Conservation (phyloP, 2,329 filamentous ascomycete species). For the Lasiodiplodia hormozganensis region DNA sequence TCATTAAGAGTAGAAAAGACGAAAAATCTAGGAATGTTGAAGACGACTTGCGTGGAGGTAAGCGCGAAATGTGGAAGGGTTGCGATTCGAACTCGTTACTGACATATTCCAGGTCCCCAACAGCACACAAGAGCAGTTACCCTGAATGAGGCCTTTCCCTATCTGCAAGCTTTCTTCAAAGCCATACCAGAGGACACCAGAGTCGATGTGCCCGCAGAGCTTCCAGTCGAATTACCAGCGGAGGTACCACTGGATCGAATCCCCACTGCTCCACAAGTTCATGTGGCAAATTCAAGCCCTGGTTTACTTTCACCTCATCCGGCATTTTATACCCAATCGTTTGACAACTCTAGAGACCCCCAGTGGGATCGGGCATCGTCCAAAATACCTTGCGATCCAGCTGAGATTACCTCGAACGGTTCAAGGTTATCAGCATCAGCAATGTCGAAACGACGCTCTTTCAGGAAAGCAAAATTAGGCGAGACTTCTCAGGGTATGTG, state of each 20-base stretch:
- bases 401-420: not conserved
- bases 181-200: not conserved
- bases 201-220: not conserved
- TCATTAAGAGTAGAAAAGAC: not conserved
- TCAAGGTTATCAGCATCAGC: not conserved
- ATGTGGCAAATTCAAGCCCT: not conserved
- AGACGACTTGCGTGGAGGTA: not conserved
- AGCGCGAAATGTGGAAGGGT: not conserved
- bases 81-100: not conserved
- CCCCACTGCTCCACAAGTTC: not conserved
- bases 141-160: not conserved
- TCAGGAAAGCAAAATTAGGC: conserved; percentile 4
- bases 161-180: not conserved
- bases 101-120: not conserved
- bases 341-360: not conserved
- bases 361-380: not conserved
- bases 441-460: not conserved
- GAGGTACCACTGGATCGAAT: not conserved
- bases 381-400: not conserved
- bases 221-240: not conserved
- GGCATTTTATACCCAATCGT: not conserved
- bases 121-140: not conserved
- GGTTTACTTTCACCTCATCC: not conserved
- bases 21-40: not conserved
- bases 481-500: not conserved